Conservation (phyloP, 1,139 yeast species). For the Suhomyces maxii region DNA sequence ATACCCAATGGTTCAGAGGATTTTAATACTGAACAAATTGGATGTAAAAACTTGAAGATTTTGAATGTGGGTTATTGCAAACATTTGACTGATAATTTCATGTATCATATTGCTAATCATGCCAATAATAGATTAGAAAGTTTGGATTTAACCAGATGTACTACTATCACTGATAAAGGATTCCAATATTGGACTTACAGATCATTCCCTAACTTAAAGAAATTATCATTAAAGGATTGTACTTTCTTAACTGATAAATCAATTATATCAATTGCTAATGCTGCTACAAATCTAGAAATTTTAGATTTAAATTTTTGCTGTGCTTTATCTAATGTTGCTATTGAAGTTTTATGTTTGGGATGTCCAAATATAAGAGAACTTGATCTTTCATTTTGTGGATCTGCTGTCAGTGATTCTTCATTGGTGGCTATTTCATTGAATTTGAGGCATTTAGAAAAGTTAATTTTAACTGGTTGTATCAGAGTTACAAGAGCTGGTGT, state of each 20-base stretch:
- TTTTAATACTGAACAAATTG: slow-evolving; percentile 29
- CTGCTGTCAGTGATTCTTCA: slow-evolving; percentile 75
- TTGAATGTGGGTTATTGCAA: slow-evolving; percentile 71
- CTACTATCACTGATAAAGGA: slow-evolving; percentile 74
- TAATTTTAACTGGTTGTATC: slow-evolving; percentile 66
- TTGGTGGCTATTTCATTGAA: slow-evolving; percentile 62
- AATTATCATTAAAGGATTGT: slow-evolving; percentile 64
- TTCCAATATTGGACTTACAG: slow-evolving; percentile 63
- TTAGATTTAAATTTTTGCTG: slow-evolving; percentile 73
- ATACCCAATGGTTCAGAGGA: slow-evolving; percentile 14
- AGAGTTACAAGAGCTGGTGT: slow-evolving; percentile 76
- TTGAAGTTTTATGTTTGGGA: slow-evolving; percentile 65
- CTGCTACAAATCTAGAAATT: slow-evolving; percentile 56
- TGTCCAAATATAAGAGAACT: slow-evolving; percentile 55
- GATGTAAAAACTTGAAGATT: slow-evolving; percentile 57
- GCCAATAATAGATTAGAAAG: slow-evolving; percentile 56
- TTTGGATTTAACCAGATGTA: slow-evolving; percentile 70
- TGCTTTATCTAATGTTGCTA: slow-evolving; percentile 66
- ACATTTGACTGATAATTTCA: slow-evolving; percentile 65
- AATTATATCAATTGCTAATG: slow-evolving; percentile 58
- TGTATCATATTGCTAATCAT: slow-evolving; percentile 62
- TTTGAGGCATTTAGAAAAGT: slow-evolving; percentile 44
- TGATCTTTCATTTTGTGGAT: slow-evolving; percentile 72
- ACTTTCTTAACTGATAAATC: slow-evolving; percentile 70
- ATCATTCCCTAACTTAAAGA: slow-evolving; percentile 53